Evolutionary conservation across 2,329 filamentous ascomycete genomes (phyloP).

Genomic region (Claviceps humidiphila): DNA sequence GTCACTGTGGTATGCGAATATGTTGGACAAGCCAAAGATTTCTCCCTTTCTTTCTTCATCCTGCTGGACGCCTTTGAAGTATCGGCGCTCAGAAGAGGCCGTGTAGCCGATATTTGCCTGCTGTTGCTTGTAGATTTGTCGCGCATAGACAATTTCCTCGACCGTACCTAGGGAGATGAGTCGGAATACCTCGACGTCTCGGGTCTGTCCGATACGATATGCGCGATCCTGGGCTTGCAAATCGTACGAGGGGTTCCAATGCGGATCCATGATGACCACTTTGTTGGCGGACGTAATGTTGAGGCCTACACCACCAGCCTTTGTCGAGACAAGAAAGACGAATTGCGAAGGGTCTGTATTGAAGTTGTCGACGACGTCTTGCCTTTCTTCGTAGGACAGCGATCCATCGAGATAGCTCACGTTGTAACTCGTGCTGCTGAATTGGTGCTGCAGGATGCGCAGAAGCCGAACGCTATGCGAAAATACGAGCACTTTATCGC

Average conservation of each 20-base stretch:
- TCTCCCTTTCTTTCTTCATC: slow-evolving; percentile 74
- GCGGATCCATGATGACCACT: slow-evolving; percentile 91
- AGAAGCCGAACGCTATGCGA: slow-evolving; percentile 81
- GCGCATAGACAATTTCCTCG: slow-evolving; percentile 91
- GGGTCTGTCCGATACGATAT: slow-evolving; percentile 84
- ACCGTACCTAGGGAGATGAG: slow-evolving; percentile 85
- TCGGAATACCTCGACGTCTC: slow-evolving; percentile 91
- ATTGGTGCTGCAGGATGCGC: slow-evolving; percentile 71
- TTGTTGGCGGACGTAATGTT: slow-evolving; percentile 98
- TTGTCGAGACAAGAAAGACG: slow-evolving; percentile 90
- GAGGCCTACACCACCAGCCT: slow-evolving; percentile 81
- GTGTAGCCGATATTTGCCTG: slow-evolving; percentile 97
- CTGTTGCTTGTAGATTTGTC: slow-evolving; percentile 98
- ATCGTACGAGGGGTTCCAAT: slow-evolving; percentile 95
- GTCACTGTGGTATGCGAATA: slow-evolving; percentile 70
- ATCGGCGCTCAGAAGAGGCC: slow-evolving; percentile 79
- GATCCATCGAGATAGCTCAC: slow-evolving; percentile 83
- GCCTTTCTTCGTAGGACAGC: slow-evolving; percentile 70
- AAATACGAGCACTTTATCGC: slow-evolving; percentile 92
- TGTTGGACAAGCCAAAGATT: slow-evolving; percentile 79
- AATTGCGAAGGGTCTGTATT: slow-evolving; percentile 80
- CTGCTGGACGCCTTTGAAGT: slow-evolving; percentile 90
- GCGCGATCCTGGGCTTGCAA: slow-evolving; percentile 92
- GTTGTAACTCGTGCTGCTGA: slow-evolving; percentile 79
- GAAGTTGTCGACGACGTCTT: slow-evolving; percentile 75